Percentiles rank a stretch among this genome's conserved stretches.
phyloP scores from a whole-genome alignment of 2,329 filamentous ascomycete species.

The Magnaporthiopsis poae region DNA sequence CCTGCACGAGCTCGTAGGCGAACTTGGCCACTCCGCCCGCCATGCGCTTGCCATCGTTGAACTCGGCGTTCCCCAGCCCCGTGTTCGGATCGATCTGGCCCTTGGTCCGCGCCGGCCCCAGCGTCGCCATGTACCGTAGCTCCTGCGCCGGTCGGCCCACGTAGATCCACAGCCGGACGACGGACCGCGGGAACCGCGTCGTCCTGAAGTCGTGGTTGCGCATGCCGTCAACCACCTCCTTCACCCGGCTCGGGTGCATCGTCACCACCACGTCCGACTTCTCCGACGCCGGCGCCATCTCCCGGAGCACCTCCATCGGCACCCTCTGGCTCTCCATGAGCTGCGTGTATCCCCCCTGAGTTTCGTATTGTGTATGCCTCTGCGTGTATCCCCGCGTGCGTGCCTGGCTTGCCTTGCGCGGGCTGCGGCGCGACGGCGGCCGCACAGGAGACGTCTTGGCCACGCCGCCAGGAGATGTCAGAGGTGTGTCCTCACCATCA shows the following conservation, averaged over 20 bases:
- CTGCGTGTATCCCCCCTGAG: conserved; percentile 20
- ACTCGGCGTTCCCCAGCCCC: conserved; percentile 43
- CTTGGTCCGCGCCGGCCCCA: conserved; percentile 34
- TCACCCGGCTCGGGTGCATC: conserved; percentile 36
- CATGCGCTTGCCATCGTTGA: conserved; percentile 30
- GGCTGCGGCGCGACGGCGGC: background rate
- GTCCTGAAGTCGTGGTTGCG: conserved; percentile 46
- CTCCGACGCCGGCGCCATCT: conserved; percentile 37
- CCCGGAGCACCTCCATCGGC: conserved; percentile 36
- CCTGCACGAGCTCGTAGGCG: conserved; percentile 44
- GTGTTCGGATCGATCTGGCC: conserved; percentile 35
- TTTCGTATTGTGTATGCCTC: conserved; percentile 16
- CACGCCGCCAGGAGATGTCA: conserved; percentile 12
- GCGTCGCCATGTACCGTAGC: conserved; percentile 49
- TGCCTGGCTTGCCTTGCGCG: background rate
- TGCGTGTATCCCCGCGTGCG: conserved; percentile 4
- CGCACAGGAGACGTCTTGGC: conserved; percentile 7
- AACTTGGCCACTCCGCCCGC: conserved; percentile 23
- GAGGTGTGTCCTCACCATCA: conserved; percentile 12
- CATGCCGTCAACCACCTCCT: conserved; percentile 36
- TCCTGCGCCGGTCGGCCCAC: conserved; percentile 35
- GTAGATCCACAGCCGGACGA: conserved; percentile 55
- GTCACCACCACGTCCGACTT: conserved; percentile 46
- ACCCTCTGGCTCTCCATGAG: conserved; percentile 41
- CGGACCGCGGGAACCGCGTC: conserved; percentile 44